Evolutionary conservation across 192 early-diverging fungal species (phyloP).

Genomic region (Helicostylum pulchrum): DNA sequence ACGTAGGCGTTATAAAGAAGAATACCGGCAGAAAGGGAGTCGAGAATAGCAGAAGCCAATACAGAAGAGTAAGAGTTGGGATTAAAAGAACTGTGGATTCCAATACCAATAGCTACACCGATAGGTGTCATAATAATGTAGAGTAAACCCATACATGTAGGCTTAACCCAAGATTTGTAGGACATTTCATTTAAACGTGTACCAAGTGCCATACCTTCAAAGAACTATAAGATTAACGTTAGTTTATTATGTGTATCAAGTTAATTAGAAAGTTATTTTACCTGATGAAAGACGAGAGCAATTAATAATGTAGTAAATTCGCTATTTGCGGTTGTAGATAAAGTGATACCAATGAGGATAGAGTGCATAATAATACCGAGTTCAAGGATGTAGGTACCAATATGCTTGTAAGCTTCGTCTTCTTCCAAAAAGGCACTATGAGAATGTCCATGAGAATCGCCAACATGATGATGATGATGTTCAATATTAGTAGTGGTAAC

Average conservation of each 20-base stretch:
- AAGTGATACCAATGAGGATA: constrained; percentile 70
- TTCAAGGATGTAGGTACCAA: constrained; percentile 70
- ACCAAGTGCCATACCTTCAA: constrained; percentile 49
- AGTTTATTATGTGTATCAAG: background rate
- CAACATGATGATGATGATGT: background rate
- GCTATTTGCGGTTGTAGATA: constrained; percentile 50
- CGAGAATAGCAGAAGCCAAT: constrained; percentile 66
- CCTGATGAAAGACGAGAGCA: constrained; percentile 75
- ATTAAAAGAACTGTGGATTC: constrained; percentile 62
- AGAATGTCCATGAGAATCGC: constrained; percentile 7
- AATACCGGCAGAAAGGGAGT: constrained; percentile 80
- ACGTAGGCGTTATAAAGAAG: constrained; percentile 75
- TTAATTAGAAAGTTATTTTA: constrained; percentile 16
- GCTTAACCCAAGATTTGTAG: constrained; percentile 20
- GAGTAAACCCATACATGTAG: constrained; percentile 43
- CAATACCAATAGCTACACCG: constrained; percentile 77
- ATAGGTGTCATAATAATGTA: constrained; percentile 78
- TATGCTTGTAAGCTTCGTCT: constrained; percentile 31
- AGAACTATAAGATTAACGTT: constrained; percentile 37
- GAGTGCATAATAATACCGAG: constrained; percentile 79
- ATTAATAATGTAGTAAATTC: constrained; percentile 61
- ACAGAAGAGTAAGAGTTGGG: constrained; percentile 55
- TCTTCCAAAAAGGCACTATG: constrained; percentile 32
- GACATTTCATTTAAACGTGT: constrained; percentile 40
- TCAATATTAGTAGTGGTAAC: background rate